These are phyloP conservation scores for Fomitopsis pinicola DNA, from an alignment of 1,284 basidiomycete genomes.

Conservation along the genomic window DNA sequence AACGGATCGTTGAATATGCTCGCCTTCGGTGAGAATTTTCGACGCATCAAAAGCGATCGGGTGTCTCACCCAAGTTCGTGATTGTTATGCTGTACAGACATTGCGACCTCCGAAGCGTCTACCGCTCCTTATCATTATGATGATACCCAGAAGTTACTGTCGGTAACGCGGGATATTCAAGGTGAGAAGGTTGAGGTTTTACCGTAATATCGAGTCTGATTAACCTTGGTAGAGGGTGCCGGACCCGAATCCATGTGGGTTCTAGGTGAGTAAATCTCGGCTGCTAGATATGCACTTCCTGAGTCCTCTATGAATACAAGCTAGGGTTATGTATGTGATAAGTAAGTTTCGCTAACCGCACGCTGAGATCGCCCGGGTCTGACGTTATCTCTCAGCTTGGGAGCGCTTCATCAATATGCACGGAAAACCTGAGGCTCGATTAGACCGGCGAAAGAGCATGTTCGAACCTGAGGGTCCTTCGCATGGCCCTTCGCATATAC, in stretches of 20 bases:
- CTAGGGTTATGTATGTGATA: conserved; percentile 3
- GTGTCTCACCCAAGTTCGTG: too few relatives aligned
- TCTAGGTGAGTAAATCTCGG: neutral
- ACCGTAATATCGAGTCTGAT: neutral
- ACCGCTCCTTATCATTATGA: conserved; percentile 10
- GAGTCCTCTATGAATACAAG: neutral
- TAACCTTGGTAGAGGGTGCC: neutral
- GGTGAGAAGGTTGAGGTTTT: neutral
- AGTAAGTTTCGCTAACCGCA: neutral
- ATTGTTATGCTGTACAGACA: conserved; percentile 7
- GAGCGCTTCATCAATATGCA: conserved; percentile 17
- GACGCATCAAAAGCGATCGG: neutral
- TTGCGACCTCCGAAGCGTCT: conserved; percentile 15
- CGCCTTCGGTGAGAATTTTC: conserved; percentile 7
- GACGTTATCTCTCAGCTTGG: conserved; percentile 1
- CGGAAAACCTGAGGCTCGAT: conserved; percentile 20
- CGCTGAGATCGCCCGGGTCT: neutral
- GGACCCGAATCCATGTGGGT: neutral
- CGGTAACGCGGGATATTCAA: conserved; percentile 5
- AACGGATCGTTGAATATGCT: conserved; percentile 2
- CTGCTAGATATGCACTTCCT: neutral
- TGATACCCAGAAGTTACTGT: conserved; percentile 7
- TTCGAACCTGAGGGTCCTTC: neutral
- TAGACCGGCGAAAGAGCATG: conserved; percentile 14
- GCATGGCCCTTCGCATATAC: conserved; percentile 7